Evolutionary conservation across 805 yeast genomes (phyloP).

Genomic region (Myxozyma vanderwaltii): DNA sequence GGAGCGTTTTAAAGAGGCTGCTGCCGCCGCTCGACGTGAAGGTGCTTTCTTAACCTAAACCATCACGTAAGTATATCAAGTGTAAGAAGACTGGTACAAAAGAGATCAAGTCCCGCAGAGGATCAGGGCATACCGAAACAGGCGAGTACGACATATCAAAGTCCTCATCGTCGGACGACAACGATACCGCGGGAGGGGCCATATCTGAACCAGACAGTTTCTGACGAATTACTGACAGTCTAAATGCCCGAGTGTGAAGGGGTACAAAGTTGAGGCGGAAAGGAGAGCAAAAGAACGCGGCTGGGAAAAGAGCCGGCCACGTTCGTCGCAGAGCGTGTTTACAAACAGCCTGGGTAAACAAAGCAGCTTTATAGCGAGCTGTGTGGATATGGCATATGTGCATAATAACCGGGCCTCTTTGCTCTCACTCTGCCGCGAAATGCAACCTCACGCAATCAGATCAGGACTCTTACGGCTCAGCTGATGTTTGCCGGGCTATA

Average conservation of each 20-base stretch:
- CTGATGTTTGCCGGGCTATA: too few species aligned
- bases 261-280: background rate
- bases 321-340: slow-evolving; percentile 6
- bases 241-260: background rate
- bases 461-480: too few species aligned
- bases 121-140: slow-evolving; percentile 3
- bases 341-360: slow-evolving; percentile 4
- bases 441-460: too few species aligned
- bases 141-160: slow-evolving; percentile 22
- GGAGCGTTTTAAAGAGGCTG: slow-evolving; percentile 27
- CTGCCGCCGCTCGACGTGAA: slow-evolving; percentile 28
- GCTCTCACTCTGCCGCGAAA: background rate
- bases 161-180: slow-evolving; percentile 28
- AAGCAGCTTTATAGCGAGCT: background rate
- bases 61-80: background rate
- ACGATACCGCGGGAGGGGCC: slow-evolving; percentile 17
- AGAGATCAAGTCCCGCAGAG: background rate
- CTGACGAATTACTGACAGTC: background rate
- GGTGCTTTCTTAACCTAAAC: slow-evolving; percentile 17
- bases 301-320: background rate
- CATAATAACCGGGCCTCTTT: background rate
- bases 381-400: slow-evolving; percentile 5
- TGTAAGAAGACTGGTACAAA: background rate
- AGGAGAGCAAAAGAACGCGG: background rate
- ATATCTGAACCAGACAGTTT: background rate